These are phyloP conservation scores for Harrya chromipes DNA, from an alignment of 768 basidiomycete genomes.

Conservation along the genomic window DNA sequence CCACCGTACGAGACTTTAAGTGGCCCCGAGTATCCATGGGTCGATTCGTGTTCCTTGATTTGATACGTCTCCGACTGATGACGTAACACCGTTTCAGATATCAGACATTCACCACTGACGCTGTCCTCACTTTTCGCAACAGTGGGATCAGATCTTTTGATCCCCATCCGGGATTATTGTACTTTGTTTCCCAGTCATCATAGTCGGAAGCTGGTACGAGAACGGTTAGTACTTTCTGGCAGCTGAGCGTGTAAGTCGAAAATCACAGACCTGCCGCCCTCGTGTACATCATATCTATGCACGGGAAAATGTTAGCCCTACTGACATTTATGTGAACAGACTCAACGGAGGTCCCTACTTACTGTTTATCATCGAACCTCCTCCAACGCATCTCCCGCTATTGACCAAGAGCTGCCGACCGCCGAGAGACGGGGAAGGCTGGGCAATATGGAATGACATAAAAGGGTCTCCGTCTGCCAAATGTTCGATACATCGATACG, in stretches of 20 bases:
- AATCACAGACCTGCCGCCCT: constrained; percentile 39
- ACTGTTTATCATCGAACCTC: constrained; percentile 50
- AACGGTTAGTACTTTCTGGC: not conserved
- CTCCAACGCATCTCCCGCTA: constrained; percentile 28
- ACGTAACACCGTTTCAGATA: not conserved
- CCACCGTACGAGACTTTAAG: constrained; percentile 27
- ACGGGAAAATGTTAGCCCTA: not conserved
- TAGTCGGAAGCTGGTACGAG: constrained; percentile 47
- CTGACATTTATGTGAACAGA: not conserved
- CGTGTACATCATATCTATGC: constrained; percentile 48
- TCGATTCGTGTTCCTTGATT: constrained; percentile 9
- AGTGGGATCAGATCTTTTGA: constrained; percentile 26
- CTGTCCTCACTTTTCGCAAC: constrained; percentile 20
- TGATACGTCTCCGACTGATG: constrained; percentile 23
- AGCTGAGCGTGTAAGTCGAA: not conserved
- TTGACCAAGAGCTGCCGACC: constrained; percentile 16
- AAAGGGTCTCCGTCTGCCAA: constrained; percentile 17
- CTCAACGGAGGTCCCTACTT: constrained; percentile 10
- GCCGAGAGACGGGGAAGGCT: constrained; percentile 14
- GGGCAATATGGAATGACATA: constrained; percentile 13
- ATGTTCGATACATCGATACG: constrained; percentile 22
- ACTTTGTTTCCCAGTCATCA: constrained; percentile 28
- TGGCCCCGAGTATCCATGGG: constrained; percentile 23
- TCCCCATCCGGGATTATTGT: constrained; percentile 22
- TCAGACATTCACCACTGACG: too few species aligned